phyloP scores from a whole-genome alignment of 495 filamentous ascomycete genomes.

The Paragyromitra xinjiangensis region DNA sequence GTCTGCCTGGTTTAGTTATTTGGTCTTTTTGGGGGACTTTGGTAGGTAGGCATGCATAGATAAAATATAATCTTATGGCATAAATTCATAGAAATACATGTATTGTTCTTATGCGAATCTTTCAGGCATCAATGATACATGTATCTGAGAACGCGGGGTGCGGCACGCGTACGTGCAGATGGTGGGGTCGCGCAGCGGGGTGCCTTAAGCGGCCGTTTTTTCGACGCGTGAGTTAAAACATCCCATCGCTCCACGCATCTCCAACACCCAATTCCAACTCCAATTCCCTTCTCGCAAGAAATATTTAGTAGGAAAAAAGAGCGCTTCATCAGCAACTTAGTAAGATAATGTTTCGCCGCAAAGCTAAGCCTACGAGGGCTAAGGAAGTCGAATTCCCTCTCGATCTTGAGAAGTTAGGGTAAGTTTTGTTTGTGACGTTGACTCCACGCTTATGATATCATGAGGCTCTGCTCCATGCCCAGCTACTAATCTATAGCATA shows the following conservation, averaged over 20 bases:
- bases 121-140: conserved; percentile 20
- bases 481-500: conserved; percentile 12
- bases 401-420: conserved; percentile 53
- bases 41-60: conserved; percentile 34
- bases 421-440: conserved; percentile 29
- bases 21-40: background rate
- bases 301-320: conserved; percentile 1
- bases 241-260: background rate
- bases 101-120: background rate
- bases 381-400: conserved; percentile 50
- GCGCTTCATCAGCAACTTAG: background rate
- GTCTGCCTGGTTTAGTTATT: conserved; percentile 21
- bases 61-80: conserved; percentile 38
- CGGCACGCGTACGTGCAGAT: background rate
- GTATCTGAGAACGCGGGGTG: conserved; percentile 25
- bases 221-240: conserved; percentile 24
- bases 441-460: conserved; percentile 33
- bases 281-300: background rate
- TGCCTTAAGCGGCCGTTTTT: conserved; percentile 36
- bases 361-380: conserved; percentile 38
- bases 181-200: conserved; percentile 28
- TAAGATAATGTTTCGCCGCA: conserved; percentile 52
- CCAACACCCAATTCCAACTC: conserved; percentile 9
- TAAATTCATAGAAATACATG: background rate
- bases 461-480: conserved; percentile 29